Percentiles rank a stretch among this genome's conserved stretches.
Evolutionary conservation across 306 rosid species (phyloP).

Genomic region (Canavalia ensiformis): DNA sequence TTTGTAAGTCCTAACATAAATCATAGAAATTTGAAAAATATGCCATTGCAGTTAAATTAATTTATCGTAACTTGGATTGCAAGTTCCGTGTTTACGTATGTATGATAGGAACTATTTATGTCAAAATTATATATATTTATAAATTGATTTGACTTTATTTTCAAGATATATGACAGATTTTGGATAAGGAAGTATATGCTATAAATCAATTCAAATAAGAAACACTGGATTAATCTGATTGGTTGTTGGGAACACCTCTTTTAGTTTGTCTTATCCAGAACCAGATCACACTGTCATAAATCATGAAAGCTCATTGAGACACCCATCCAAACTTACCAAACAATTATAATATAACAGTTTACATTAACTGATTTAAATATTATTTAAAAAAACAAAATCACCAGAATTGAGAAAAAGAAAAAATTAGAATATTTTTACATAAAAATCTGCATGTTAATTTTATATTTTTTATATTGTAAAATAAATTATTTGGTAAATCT

Average conservation of each 20-base stretch:
- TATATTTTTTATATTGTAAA: no score
- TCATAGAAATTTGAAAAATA: neutral
- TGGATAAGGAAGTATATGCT: neutral
- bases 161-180: neutral
- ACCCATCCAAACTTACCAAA: no score
- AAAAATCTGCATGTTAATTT: no score
- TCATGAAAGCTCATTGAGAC: neutral
- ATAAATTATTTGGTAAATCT: no score
- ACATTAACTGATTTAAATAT: no score
- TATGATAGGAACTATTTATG: neutral
- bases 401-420: no score
- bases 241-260: neutral
- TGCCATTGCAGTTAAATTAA: neutral
- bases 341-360: no score
- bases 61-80: neutral
- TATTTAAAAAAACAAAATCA: no score
- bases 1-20: neutral
- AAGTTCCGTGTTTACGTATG: constrained; percentile 1
- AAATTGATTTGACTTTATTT: neutral
- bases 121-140: neutral
- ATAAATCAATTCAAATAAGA: neutral
- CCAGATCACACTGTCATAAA: no score
- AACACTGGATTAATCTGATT: neutral
- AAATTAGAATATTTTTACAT: no score
- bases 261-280: neutral